phyloP scores from a whole-genome alignment of 768 basidiomycete species.

The Lactarius indigo region DNA sequence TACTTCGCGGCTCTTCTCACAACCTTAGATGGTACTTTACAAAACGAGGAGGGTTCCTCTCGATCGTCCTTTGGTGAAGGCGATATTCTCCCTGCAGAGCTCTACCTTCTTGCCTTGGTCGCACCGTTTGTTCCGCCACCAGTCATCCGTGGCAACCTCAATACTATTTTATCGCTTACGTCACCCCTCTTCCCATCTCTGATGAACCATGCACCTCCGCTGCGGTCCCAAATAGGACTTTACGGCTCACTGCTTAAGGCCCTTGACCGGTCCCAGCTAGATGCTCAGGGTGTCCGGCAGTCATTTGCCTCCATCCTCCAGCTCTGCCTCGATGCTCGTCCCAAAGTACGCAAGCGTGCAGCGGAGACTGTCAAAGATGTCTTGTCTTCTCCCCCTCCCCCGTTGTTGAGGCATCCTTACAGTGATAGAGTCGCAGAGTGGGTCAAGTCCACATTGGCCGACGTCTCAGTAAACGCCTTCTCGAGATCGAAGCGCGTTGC shows the following conservation, averaged over 20 bases:
- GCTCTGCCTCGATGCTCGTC: conserved; percentile 80
- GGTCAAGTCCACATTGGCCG: conserved; percentile 61
- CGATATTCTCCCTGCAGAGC: conserved; percentile 74
- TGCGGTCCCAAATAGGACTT: conserved; percentile 83
- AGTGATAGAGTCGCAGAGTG: conserved; percentile 77
- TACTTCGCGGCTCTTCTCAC: conserved; percentile 93
- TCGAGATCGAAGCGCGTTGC: conserved; percentile 58
- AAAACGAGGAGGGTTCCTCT: conserved; percentile 48
- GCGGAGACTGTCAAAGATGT: conserved; percentile 81
- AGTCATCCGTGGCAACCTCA: conserved; percentile 76
- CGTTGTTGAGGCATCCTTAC: conserved; percentile 81
- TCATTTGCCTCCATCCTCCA: conserved; percentile 83
- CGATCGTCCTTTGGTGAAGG: conserved; percentile 50
- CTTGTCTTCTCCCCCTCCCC: conserved; percentile 71
- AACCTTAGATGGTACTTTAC: conserved; percentile 73
- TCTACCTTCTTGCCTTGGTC: conserved; percentile 80
- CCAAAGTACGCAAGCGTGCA: conserved; percentile 91
- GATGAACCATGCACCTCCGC: conserved; percentile 62
- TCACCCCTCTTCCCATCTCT: conserved; percentile 75
- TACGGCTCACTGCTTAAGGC: conserved; percentile 65
- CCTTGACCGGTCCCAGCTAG: conserved; percentile 71
- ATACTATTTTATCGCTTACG: conserved; percentile 66
- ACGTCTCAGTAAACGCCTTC: conserved; percentile 59
- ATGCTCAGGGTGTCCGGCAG: conserved; percentile 65
- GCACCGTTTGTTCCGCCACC: conserved; percentile 72